Conservation (phyloP, 2,329 filamentous ascomycete genomes). For the Fusarium oxysporum region DNA sequence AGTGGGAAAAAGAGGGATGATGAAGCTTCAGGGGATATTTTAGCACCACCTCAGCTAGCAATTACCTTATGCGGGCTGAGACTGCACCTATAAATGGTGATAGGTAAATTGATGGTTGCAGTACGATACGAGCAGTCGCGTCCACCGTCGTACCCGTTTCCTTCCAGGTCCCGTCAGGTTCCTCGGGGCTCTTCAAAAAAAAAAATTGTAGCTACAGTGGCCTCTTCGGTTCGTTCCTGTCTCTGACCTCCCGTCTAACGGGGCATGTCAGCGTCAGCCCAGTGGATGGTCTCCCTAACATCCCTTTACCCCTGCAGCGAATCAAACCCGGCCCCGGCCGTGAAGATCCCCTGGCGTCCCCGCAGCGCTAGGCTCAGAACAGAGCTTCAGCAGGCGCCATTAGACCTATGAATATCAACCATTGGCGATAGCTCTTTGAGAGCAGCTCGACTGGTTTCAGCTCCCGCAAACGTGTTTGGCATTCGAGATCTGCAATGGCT, state of each 20-base stretch:
- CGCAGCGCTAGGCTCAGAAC: conserved; percentile 28
- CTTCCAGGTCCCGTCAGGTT: not conserved
- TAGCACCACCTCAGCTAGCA: conserved; percentile 14
- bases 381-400: conserved; percentile 28
- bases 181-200: not conserved
- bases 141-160: conserved; percentile 14
- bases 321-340: conserved; percentile 35
- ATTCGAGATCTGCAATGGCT: not conserved
- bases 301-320: conserved; percentile 27
- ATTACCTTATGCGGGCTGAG: conserved; percentile 29
- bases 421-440: conserved; percentile 19
- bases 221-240: conserved; percentile 47
- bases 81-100: conserved; percentile 32
- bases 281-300: conserved; percentile 27
- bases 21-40: conserved; percentile 45
- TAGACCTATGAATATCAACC: conserved; percentile 26
- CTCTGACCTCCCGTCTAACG: not conserved
- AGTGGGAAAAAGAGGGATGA: conserved; percentile 31
- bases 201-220: conserved; percentile 56
- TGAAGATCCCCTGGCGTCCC: conserved; percentile 37
- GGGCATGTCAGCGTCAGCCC: conserved; percentile 33
- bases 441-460: conserved; percentile 20
- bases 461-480: conserved; percentile 20
- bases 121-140: conserved; percentile 26
- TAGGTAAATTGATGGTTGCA: conserved; percentile 24